A percentile compares a stretch with the other conserved stretches of the same genome.
Evolutionary conservation across 1,139 yeast genomes (phyloP).

Genomic region (Magnusiomyces tetraspermus): DNA sequence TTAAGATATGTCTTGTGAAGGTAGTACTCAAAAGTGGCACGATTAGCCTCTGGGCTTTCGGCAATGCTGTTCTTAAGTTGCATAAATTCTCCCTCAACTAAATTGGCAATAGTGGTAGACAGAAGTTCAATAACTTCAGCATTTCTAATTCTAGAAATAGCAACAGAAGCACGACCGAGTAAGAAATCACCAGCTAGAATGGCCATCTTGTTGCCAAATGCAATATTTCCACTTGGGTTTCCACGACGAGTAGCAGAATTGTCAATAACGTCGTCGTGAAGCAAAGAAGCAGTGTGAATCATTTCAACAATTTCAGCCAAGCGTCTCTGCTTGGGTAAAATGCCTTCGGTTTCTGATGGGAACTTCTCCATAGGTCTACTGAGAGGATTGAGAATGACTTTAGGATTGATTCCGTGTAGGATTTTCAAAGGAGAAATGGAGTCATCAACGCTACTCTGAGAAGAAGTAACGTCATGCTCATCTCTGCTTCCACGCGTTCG

Average conservation of each 20-base stretch:
- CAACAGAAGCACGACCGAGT: constrained; percentile 92
- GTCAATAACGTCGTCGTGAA: constrained; percentile 97
- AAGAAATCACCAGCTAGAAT: constrained; percentile 93
- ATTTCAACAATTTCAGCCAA: constrained; percentile 95
- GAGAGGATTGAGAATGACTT: constrained; percentile 68
- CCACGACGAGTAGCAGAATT: constrained; percentile 86
- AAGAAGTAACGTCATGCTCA: constrained; percentile 28
- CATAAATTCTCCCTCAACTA: constrained; percentile 98
- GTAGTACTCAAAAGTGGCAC: constrained; percentile 89
- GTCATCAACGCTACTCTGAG: constrained; percentile 27
- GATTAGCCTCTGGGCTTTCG: constrained; percentile 51
- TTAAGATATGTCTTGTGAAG: constrained; percentile 90
- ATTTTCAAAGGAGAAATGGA: constrained; percentile 69
- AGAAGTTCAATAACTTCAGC: constrained; percentile 95
- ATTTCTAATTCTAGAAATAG: constrained; percentile 82
- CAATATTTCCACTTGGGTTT: constrained; percentile 82
- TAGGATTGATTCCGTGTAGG: constrained; percentile 82
- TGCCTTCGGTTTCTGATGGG: constrained; percentile 44
- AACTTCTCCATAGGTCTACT: constrained; percentile 70
- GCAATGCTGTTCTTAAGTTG: constrained; percentile 86
- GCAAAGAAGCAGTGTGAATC: constrained; percentile 94
- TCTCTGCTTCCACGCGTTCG: constrained; percentile 45
- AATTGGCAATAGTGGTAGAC: constrained; percentile 91
- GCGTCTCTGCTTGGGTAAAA: constrained; percentile 87
- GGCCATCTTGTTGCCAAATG: constrained; percentile 95